Base-by-base conservation (phyloP, 371 early-diverging fungal genomes). In the Mucor velutinosus region DNA sequence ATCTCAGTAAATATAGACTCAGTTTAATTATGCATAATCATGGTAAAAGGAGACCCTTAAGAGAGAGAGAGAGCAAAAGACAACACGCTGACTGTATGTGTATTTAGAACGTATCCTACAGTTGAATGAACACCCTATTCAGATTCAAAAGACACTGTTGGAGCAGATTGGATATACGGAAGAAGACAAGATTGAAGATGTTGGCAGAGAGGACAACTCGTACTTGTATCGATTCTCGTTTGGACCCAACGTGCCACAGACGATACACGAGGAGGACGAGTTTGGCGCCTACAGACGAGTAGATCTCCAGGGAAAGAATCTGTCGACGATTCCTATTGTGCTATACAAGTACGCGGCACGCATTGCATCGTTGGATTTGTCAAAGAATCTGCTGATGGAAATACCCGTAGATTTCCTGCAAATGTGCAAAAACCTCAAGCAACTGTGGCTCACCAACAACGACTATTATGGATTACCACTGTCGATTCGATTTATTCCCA, bases 141-240 rank as follows among this genome's bases (percentile, higher is more conserved):
- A 82, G 37, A 90, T 93, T 14, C 85, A 92, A 58, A 90, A 92
- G 68, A 80, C 69, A 32, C 75, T 87, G 23, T 69, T 94, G 41
- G 86, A 89, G 66, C 90, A 92, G 67, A 90, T 92, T 69, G 95
- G 95, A 7, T 94, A 94, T 59, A 87, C 88, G 6, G 87, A 87
- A n/a, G 78, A 87, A 43, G 94, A 95, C 73, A 88, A 85, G 60
- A 79, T 95, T 25, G 89, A 92, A 60, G 86, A 90, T 32, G 78
- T 93, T 7, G 92, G 92, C 4, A 81, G 94, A 64, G 95, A 95
- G 65, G 95, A 95, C 69, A 92, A 94, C 72, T 90, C 93, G 25
- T 94, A 94, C 59, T 70, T 94, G 21, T 88, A 89, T 71, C 88
- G 93, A 23, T 94, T 94, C 67, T 85, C 86, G 1, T 89, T 95